Percentiles rank a stretch among this genome's conserved stretches.
These are phyloP conservation scores for Populus simonii DNA, from an alignment of 345 rosid species.

Conservation along the genomic window DNA sequence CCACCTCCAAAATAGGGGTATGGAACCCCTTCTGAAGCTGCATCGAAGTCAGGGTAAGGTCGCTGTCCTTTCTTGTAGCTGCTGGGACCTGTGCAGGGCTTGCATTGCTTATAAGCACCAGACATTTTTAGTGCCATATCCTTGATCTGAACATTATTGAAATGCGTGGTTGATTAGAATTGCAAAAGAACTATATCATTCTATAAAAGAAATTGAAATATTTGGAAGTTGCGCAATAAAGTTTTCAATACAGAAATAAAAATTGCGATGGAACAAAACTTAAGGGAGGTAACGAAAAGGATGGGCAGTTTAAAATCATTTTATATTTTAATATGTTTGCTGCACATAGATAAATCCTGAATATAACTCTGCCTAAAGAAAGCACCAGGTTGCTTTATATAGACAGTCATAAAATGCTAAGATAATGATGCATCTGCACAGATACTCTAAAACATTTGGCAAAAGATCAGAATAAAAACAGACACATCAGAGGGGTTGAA, in stretches of 20 bases:
- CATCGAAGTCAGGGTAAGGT: constrained; percentile 65
- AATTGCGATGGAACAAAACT: not conserved
- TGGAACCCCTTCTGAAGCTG: constrained; percentile 74
- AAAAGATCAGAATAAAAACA: not conserved
- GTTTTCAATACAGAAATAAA: not conserved
- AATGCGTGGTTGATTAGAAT: not conserved
- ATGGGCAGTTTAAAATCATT: not conserved
- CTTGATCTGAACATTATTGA: constrained; percentile 60
- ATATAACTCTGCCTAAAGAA: not conserved
- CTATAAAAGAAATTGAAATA: not conserved
- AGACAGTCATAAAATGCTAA: not conserved
- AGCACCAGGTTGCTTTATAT: not conserved
- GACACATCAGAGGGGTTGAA: no score
- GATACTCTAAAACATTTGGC: not conserved
- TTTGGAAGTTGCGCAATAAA: not conserved
- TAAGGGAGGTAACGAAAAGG: not conserved
- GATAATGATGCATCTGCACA: not conserved
- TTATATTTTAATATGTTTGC: not conserved
- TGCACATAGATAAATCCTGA: not conserved
- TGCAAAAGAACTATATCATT: not conserved
- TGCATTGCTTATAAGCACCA: constrained; percentile 78
- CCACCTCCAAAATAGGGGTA: constrained; percentile 71
- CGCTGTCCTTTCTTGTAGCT: constrained; percentile 60
- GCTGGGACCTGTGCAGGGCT: constrained; percentile 77
- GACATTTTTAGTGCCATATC: constrained; percentile 90